Evolutionary conservation across 2,329 filamentous ascomycete species (phyloP), one percentile per base, ranked within the genome.

Genomic region (Hymenoscyphus repandus): DNA sequence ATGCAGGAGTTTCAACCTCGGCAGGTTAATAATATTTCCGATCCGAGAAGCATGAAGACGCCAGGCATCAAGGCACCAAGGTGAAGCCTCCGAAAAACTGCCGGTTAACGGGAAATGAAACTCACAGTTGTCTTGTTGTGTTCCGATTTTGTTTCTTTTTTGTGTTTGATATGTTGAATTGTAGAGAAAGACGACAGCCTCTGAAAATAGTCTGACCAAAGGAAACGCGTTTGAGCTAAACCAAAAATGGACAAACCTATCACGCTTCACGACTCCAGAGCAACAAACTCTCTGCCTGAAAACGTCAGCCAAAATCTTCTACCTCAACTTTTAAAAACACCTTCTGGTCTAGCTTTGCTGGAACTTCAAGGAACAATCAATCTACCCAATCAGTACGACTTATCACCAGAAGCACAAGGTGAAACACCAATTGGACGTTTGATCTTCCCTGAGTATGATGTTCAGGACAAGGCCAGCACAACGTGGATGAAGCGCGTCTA

Each of bases 321-420:
- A 4, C 93, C 93, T 1, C 69, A 78, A n/a, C 76, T 96, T 55
- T 80, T 97, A 13, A 88, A 91, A 61, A 96, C 92, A 1, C 93
- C 93, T 0, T 84, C 87, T 0, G 93, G 93, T 45, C 80, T 96
- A 37, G 92, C 92, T 15, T 76, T 99, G 41, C 75, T 99, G 51
- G 93, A 97, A 71, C 80, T 99, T 12, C 93, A 99, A 74, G 93
- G 91, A 54, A 89, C 82, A 12, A 85, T 99, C 70, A 92, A 95
- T 68, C 74, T 90, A 1, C 84, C 89, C 6, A 56, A 70, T 2
- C 59, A n/a, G n/a, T n/a, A 66, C n/a, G 63, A 69, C 20, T 56
- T 60, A 33, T 64, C 53, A 17, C 51, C 36, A 7, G 50, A 52
- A 6, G 36, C 46, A 10, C 27, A 20, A 5, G 39, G 53, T 22